Conservation (phyloP, 495 filamentous ascomycete genomes). For the Talaromyces wortmannii region DNA sequence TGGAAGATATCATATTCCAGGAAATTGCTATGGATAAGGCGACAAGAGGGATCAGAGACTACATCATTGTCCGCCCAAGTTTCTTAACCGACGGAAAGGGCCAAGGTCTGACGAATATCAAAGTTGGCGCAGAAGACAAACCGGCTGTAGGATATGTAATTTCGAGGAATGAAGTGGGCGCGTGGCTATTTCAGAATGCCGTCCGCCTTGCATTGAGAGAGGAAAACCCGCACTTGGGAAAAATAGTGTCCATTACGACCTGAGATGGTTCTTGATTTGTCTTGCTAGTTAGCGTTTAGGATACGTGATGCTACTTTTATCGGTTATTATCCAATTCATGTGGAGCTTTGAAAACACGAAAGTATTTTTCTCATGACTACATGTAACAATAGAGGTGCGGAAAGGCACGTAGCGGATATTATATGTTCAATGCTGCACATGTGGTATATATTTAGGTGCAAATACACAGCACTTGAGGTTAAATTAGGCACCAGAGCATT, state of each 20-base stretch:
- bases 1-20: slow-evolving; percentile 19
- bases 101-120: slow-evolving; percentile 12
- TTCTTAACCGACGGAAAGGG: slow-evolving; percentile 22
- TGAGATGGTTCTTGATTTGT: neutral
- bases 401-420: too few relatives aligned
- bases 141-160: slow-evolving; percentile 34
- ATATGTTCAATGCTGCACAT: too few relatives aligned
- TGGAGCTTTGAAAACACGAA: too few relatives aligned
- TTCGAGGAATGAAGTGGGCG: slow-evolving; percentile 24
- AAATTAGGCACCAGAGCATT: too few relatives aligned
- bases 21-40: neutral
- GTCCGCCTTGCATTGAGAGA: neutral
- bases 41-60: neutral
- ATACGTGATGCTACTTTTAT: too few relatives aligned
- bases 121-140: slow-evolving; percentile 23
- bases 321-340: too few relatives aligned
- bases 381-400: too few relatives aligned
- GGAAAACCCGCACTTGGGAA: neutral
- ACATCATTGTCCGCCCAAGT: slow-evolving; percentile 26
- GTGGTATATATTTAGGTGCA: too few relatives aligned
- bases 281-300: neutral
- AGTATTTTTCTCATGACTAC: too few relatives aligned
- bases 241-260: neutral
- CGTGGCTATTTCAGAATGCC: slow-evolving; percentile 30
- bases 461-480: too few relatives aligned